Evolutionary conservation across 768 basidiomycete genomes (phyloP).

Genomic region (Amanita polypyramis): DNA sequence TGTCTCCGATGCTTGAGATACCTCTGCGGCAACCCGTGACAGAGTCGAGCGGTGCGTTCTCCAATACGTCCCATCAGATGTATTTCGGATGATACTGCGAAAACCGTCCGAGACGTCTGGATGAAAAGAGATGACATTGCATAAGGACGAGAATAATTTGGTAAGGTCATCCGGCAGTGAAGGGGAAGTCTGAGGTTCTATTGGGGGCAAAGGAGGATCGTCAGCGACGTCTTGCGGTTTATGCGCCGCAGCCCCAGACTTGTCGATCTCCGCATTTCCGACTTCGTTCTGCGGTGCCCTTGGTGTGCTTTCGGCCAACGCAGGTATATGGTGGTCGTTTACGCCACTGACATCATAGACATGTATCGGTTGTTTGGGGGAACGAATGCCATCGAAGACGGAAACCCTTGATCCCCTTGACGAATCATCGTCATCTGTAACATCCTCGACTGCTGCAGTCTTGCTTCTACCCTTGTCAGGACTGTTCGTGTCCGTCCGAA

Average conservation of each 20-base stretch:
- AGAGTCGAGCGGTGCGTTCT: slow-evolving; percentile 47
- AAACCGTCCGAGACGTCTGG: slow-evolving; percentile 65
- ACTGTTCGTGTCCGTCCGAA: slow-evolving; percentile 10
- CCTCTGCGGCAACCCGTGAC: slow-evolving; percentile 43
- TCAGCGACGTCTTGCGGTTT: slow-evolving; percentile 11
- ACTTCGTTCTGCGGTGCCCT: slow-evolving; percentile 15
- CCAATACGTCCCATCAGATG: slow-evolving; percentile 63
- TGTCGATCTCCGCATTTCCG: slow-evolving; percentile 4
- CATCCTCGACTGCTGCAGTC: slow-evolving; percentile 17
- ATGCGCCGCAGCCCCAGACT: slow-evolving; percentile 21
- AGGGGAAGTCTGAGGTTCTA: slow-evolving; percentile 24
- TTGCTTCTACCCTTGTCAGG: slow-evolving; percentile 42
- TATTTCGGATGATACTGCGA: slow-evolving; percentile 52
- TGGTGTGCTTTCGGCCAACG: slow-evolving; percentile 26
- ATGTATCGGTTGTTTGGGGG: slow-evolving; percentile 52
- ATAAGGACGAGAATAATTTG: slow-evolving; percentile 44
- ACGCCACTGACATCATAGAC: slow-evolving; percentile 31
- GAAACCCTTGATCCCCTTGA: slow-evolving; percentile 24
- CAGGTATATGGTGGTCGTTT: slow-evolving; percentile 5
- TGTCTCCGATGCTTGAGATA: slow-evolving; percentile 35
- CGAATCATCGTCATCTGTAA: slow-evolving; percentile 14
- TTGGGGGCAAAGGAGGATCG: slow-evolving; percentile 36
- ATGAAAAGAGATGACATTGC: slow-evolving; percentile 45
- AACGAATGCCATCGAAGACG: slow-evolving; percentile 30
- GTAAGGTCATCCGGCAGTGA: slow-evolving; percentile 60